phyloP scores from a whole-genome alignment of 768 basidiomycete species.

The Lactarius evosmus region DNA sequence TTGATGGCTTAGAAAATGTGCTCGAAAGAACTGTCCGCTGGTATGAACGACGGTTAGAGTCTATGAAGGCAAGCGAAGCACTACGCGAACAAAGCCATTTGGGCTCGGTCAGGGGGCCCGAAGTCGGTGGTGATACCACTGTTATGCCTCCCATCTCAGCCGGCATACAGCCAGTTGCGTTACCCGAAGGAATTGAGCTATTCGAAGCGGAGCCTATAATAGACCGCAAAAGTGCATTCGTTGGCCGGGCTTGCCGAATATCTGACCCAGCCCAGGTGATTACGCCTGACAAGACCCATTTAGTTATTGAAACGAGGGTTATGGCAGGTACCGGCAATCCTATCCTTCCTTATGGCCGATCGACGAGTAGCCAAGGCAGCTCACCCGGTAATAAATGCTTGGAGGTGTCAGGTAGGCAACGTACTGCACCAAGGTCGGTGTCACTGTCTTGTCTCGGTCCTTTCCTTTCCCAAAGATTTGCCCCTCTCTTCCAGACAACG shows the following conservation, averaged over 20 bases:
- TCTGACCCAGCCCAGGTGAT: slow-evolving; percentile 70
- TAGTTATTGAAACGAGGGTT: not conserved
- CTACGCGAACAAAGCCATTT: slow-evolving; percentile 47
- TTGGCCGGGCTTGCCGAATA: slow-evolving; percentile 82
- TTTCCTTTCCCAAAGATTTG: not conserved
- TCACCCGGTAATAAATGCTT: slow-evolving; percentile 38
- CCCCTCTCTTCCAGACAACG: slow-evolving; percentile 60
- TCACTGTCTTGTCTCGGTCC: not conserved
- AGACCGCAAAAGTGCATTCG: slow-evolving; percentile 82
- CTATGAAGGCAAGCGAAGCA: slow-evolving; percentile 52
- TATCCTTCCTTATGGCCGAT: slow-evolving; percentile 36
- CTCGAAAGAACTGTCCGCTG: slow-evolving; percentile 63
- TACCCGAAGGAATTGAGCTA: slow-evolving; percentile 66
- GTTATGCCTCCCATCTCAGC: not conserved
- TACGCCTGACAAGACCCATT: too few species aligned
- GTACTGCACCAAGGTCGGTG: slow-evolving; percentile 34
- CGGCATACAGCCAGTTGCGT: slow-evolving; percentile 19
- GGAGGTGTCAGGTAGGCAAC: slow-evolving; percentile 34
- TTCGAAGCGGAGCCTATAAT: slow-evolving; percentile 73
- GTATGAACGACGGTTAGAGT: slow-evolving; percentile 65
- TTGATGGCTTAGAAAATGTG: slow-evolving; percentile 80
- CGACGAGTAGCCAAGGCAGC: slow-evolving; percentile 37
- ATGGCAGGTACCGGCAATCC: slow-evolving; percentile 29
- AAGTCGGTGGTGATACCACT: not conserved
- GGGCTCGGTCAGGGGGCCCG: not conserved